Evolutionary conservation across 1,284 basidiomycete genomes (phyloP).

Genomic region (Austroboletus niveus): DNA sequence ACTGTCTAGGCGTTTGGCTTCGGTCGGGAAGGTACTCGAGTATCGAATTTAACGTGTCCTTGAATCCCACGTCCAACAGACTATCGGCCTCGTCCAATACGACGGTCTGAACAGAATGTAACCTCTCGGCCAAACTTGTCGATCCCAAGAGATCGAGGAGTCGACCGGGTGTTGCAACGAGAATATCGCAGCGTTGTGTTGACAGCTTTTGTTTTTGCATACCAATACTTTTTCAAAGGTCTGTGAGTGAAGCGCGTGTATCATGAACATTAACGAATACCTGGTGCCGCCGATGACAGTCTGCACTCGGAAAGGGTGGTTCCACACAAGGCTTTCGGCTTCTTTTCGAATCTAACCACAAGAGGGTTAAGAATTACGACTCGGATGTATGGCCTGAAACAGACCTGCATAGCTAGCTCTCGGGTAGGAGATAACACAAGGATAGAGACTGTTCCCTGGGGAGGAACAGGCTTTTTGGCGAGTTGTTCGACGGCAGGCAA

Average conservation of each 20-base stretch:
- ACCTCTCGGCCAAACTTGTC: conserved; percentile 23
- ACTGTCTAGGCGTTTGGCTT: conserved; percentile 50
- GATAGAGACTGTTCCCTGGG: conserved; percentile 32
- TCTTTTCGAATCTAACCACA: conserved; percentile 52
- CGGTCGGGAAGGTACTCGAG: conserved; percentile 53
- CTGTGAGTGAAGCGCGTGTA: conserved; percentile 1
- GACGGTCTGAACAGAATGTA: conserved; percentile 66
- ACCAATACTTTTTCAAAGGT: conserved; percentile 14
- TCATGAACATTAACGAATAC: conserved; percentile 20
- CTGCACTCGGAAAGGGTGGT: conserved; percentile 42
- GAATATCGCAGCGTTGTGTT: conserved; percentile 62
- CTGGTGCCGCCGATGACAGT: conserved; percentile 55
- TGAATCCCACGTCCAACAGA: conserved; percentile 88
- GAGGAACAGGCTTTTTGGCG: conserved; percentile 24
- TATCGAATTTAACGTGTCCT: conserved; percentile 76
- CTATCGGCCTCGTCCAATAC: conserved; percentile 93
- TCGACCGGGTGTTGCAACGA: conserved; percentile 90
- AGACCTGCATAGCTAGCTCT: conserved; percentile 84
- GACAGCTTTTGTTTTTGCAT: conserved; percentile 39
- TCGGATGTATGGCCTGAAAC: neutral
- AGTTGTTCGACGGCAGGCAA: conserved; percentile 85
- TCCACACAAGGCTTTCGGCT: conserved; percentile 70
- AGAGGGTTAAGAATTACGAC: neutral
- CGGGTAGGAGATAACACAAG: conserved; percentile 87
- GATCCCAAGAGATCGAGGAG: conserved; percentile 77